Base-by-base conservation (phyloP, 2,329 filamentous ascomycete species). In the Achaetomium macrosporum region DNA sequence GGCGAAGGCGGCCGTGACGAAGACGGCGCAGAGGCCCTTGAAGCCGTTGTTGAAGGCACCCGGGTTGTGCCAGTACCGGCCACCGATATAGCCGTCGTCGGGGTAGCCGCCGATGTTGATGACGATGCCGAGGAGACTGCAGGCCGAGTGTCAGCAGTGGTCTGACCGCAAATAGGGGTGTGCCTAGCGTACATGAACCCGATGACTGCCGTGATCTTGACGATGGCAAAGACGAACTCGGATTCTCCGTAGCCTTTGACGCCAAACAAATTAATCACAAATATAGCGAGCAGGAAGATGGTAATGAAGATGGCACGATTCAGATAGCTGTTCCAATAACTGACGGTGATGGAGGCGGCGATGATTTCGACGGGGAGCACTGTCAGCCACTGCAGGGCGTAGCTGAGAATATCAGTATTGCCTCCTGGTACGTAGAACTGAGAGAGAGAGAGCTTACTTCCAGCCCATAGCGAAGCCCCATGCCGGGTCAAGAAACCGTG, bases 381-480 rank as follows among this genome's bases (percentile, higher is more conserved):
- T 35, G 90, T 79, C 2, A 95, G 77, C 91, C 91, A 96, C 70
- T 95, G 88, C 60, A 96, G 68, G 5, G 88, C 88, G 68, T 96
- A 95, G 64, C 84, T 88, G 62, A 46, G 39, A 5, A 44, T 11
- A 29, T 62, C 39, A 61, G 44, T 35, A 51, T 25, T 29, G n/a
- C 13, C 17, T 10, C 13, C 39, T 10, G 10, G 8, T 47, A 30
- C 47, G 31, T 13, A 35, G 11, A 13, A 4, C 25, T 8, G 17
- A 40, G 41, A n/a, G 36, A 15, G 25, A n/a, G 40, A 31, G 42
- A 25, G 76, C 82, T 69, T 68, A 88, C 78, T 95, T 95, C 90
- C 90, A 95, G 15, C 90, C 90, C 88, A 96, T 95, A 43, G 90
- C 88, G 65, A 95, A 95, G 0, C 90, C 90, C 90, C 90, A 96